A percentile compares a stretch with the other conserved stretches of the same genome.
phyloP scores from a whole-genome alignment of 2,329 filamentous ascomycete species.

The Clonostachys byssicola region DNA sequence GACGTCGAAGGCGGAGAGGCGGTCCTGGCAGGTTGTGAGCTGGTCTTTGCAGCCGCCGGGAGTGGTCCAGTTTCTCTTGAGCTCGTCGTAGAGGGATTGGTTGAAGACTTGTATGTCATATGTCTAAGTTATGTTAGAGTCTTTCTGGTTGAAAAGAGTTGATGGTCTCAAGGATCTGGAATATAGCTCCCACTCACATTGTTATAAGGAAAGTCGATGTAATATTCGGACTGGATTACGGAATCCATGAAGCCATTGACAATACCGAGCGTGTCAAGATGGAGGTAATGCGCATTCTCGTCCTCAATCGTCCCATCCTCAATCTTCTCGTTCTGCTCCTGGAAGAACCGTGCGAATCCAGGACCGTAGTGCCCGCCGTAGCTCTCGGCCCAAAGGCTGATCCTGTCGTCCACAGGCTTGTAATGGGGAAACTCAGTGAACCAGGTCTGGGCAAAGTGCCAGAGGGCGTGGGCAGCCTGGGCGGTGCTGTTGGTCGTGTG shows the following conservation, averaged over 20 bases:
- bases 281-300: constrained; percentile 41
- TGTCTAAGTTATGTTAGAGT: constrained; percentile 9
- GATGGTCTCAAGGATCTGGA: constrained; percentile 20
- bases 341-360: constrained; percentile 51
- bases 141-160: constrained; percentile 34
- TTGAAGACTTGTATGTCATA: constrained; percentile 59
- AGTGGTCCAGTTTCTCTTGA: constrained; percentile 19
- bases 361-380: constrained; percentile 70
- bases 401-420: constrained; percentile 45
- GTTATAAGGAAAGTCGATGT: constrained; percentile 52
- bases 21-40: constrained; percentile 44
- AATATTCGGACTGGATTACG: constrained; percentile 52
- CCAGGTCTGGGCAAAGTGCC: constrained; percentile 64
- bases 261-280: constrained; percentile 61
- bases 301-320: constrained; percentile 16
- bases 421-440: constrained; percentile 54
- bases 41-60: constrained; percentile 46
- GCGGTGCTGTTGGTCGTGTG: constrained; percentile 43
- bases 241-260: constrained; percentile 67
- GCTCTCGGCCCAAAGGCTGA: constrained; percentile 65
- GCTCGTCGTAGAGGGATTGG: constrained; percentile 26
- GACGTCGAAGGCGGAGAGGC: constrained; percentile 46
- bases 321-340: constrained; percentile 56
- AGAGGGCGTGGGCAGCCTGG: constrained; percentile 51
- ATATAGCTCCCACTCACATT: constrained; percentile 38